Conservation (phyloP, 2,329 filamentous ascomycete genomes). For the Claviceps arundinis region DNA sequence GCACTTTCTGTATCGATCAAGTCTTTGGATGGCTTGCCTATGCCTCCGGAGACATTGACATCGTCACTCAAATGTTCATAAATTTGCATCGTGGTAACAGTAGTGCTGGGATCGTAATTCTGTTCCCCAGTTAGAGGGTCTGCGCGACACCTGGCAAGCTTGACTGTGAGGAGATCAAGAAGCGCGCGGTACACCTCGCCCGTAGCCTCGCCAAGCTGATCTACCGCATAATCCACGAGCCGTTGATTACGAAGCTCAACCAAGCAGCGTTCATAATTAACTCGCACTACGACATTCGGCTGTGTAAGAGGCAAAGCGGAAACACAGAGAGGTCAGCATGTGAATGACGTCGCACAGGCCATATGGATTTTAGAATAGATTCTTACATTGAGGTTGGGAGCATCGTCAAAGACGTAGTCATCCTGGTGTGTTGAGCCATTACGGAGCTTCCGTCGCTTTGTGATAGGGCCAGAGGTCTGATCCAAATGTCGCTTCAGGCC, state of each 20-base stretch:
- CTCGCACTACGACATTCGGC: constrained; percentile 58
- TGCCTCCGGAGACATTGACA: constrained; percentile 40
- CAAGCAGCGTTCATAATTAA: constrained; percentile 76
- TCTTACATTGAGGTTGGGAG: constrained; percentile 40
- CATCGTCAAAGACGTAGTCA: constrained; percentile 20
- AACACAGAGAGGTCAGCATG: not conserved
- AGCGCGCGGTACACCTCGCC: constrained; percentile 66
- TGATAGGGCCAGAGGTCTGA: constrained; percentile 22
- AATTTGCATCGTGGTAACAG: constrained; percentile 43
- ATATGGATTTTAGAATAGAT: not conserved
- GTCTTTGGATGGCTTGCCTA: constrained; percentile 39
- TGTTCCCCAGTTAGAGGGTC: constrained; percentile 31
- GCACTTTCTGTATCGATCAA: constrained; percentile 33
- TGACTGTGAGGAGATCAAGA: constrained; percentile 55
- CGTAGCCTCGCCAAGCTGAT: constrained; percentile 59
- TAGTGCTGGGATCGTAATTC: constrained; percentile 16
- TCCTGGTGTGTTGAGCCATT: constrained; percentile 26
- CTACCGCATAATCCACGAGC: constrained; percentile 58
- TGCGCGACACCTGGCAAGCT: constrained; percentile 52
- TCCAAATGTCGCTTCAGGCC: constrained; percentile 39
- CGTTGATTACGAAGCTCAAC: constrained; percentile 71
- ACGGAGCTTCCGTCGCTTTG: constrained; percentile 42
- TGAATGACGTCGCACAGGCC: not conserved
- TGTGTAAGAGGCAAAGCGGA: constrained; percentile 20
- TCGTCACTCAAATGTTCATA: constrained; percentile 37